Evolutionary conservation across 139 green algal genomes (phyloP), one percentile per base, ranked within the genome.

Genomic region (Raphidocelis subcapitata): DNA sequence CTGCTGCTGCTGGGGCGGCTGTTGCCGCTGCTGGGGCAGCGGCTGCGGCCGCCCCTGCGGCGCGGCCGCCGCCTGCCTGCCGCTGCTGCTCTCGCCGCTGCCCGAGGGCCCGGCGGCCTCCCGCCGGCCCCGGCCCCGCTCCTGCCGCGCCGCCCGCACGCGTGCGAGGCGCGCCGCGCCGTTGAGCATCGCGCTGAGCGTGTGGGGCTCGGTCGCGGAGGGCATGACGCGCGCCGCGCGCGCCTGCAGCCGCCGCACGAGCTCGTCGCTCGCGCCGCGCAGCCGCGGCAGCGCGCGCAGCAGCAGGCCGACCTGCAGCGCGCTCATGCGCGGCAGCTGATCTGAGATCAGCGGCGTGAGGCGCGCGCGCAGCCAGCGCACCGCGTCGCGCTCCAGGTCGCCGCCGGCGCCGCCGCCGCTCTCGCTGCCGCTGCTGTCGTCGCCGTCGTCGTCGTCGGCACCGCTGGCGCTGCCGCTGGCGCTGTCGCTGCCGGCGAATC

Each of bases 261-360:
- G 66, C 16, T 12, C 41, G 41, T 12, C n/a, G 12, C 41, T 35
- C 1, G 2, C 12, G 1, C 64, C 33, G 0, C 46, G 5, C 41
- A 75, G 41, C 57, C 35, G 36, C 15, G 35, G 18, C 57, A 75
- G 41, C 37, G 55, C 51, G 37, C 44, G 20, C 0, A 47, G 29
- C 56, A 67, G 56, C 56, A 75, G 28, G 12, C 37, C 29, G 1
- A 75, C 36, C 56, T 67, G 69, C 44, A 32, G 33, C 5, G n/a
- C 18, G 47, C 23, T 52, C 37, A 67, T 29, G 5, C 49, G 5
- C 2, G 2, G 32, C 35, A 35, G 28, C 8, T 49, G 41, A 8
- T 49, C 41, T 12, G 8, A 20, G 4, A 67, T 35, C 56, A 51
- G 55, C 41, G 0, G 16, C 5, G 24, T 20, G 0, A 36, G 37